Evolutionary conservation across 78 protist genomes (phyloP).

Genomic region (Planoprotostelium fungivorum): DNA sequence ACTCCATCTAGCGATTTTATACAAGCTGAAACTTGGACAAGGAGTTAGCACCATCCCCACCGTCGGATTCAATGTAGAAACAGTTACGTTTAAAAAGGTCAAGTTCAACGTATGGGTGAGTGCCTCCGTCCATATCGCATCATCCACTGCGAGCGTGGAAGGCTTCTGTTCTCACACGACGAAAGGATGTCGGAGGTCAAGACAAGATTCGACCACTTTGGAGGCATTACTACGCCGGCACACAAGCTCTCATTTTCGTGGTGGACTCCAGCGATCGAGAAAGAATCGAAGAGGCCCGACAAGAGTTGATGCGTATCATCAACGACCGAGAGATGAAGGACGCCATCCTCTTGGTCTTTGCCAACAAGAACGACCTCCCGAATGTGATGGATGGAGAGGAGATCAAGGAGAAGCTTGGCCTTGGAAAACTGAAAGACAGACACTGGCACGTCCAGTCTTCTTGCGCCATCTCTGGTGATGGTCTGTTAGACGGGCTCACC

Average conservation of each 20-base stretch:
- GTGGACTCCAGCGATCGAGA: constrained; percentile 63
- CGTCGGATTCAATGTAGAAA: constrained; percentile 86
- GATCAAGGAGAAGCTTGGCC: constrained; percentile 38
- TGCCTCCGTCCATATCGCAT: neutral
- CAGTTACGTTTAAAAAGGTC: constrained; percentile 33
- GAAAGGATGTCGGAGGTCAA: constrained; percentile 56
- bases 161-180: neutral
- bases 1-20: constrained; percentile 25
- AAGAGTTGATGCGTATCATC: constrained; percentile 41
- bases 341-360: constrained; percentile 37
- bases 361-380: constrained; percentile 57
- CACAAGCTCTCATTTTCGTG: constrained; percentile 62
- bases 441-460: constrained; percentile 34
- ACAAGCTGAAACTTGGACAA: constrained; percentile 51
- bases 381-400: constrained; percentile 44
- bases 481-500: constrained; percentile 41
- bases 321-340: constrained; percentile 54
- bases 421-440: constrained; percentile 37
- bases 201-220: constrained; percentile 61
- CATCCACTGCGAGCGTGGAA: neutral
- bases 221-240: constrained; percentile 59
- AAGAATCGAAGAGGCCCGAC: constrained; percentile 55
- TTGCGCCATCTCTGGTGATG: constrained; percentile 44
- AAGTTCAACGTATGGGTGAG: constrained; percentile 13
- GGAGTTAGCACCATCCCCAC: constrained; percentile 38